phyloP scores from a whole-genome alignment of 2,329 filamentous ascomycete genomes.

The Allantophomopsis lycopodina region DNA sequence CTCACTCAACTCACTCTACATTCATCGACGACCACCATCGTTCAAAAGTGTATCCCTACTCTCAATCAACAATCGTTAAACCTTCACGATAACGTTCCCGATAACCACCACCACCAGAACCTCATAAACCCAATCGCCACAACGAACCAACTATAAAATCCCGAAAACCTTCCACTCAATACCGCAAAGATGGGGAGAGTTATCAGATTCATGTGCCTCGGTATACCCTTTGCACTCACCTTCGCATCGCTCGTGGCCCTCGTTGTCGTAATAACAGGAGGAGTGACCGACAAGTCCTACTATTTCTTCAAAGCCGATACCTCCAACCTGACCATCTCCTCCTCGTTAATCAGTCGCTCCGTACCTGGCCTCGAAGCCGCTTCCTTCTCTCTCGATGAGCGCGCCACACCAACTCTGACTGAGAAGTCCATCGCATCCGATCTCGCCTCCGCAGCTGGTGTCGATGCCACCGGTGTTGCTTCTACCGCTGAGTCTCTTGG shows the following conservation, averaged over 20 bases:
- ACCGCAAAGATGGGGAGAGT: constrained; percentile 46
- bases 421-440: background rate
- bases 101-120: no score
- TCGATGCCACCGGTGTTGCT: constrained; percentile 21
- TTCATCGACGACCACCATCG: no score
- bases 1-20: no score
- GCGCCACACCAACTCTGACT: background rate
- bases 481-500: constrained; percentile 43
- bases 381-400: background rate
- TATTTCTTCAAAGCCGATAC: constrained; percentile 49
- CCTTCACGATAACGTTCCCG: no score
- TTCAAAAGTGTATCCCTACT: no score
- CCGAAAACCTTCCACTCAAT: no score
- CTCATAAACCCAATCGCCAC: background rate
- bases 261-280: constrained; percentile 40
- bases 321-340: constrained; percentile 33
- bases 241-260: constrained; percentile 62
- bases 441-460: background rate
- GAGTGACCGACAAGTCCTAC: constrained; percentile 39
- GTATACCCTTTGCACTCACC: constrained; percentile 72
- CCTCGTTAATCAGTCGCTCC: constrained; percentile 8
- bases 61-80: no score
- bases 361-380: background rate
- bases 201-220: constrained; percentile 76
- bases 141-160: background rate